Evolutionary conservation across 148 eudicot genomes (phyloP), one percentile per base, ranked within the genome.

Genomic region (Rhododendron molle): DNA sequence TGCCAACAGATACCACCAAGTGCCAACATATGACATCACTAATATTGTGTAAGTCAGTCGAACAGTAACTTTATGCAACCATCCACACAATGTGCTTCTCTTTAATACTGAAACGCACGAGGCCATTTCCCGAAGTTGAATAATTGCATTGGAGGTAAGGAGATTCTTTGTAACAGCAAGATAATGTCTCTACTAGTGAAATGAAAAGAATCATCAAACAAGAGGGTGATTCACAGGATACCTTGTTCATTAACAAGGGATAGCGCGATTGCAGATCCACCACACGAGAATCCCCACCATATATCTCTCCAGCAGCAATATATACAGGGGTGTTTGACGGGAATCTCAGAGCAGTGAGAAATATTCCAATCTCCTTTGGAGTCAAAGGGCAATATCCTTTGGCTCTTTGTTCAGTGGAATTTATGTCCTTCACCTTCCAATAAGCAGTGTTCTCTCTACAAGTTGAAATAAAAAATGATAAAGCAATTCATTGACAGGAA

Each of bases 351-450:
- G 93, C 91, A 50, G 90, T 80, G 69, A 97, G 89, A 85, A 95
- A 95, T 40, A 95, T 82, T 69, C 96, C 98, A 86, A 93, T 96
- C 91, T 97, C 99, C 84, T 93, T 93, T 50, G 99, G 98, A 52
- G 99, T 95, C 84, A 97, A 83, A 10, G 99, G 99, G 89, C 99
- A 97, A 80, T 73, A 90, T 50, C 99, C 99, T 87, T 93, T 92
- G 81, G 87, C 90, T 90, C 99, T 94, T 85, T 94, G 98, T 82
- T 94, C 99, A 20, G 90, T 88, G 3, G 95, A 89, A 86, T 97
- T 91, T 73, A 97, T 95, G 62, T 97, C 96, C 88, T 97, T 97
- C 81, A 94, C 98, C 89, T 95, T 97, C 98, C 99, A 97, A 88
- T 96, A 92, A 15, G 92, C 52, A 36, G 98, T 97, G 88, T 93